A percentile compares a stretch with the other conserved stretches of the same genome.
These are phyloP conservation scores for Cardiosporidium cionae DNA, from an alignment of 169 alveolate species.

Conservation along the genomic window DNA sequence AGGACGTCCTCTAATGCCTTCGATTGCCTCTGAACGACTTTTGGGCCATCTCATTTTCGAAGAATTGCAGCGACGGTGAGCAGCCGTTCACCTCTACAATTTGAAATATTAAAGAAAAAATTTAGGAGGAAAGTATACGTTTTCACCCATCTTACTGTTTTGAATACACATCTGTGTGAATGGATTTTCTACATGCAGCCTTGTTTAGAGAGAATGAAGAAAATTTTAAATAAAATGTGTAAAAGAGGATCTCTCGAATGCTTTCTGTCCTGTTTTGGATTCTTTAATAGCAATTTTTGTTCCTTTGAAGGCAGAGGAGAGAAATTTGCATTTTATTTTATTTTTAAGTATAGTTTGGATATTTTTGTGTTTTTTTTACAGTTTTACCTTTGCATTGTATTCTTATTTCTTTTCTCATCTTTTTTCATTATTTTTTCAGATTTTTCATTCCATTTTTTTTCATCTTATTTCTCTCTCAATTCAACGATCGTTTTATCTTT, in stretches of 20 bases:
- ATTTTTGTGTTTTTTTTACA: neutral
- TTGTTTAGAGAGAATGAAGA: neutral
- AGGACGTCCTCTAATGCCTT: neutral
- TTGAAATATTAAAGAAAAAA: no score
- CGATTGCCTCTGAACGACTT: neutral
- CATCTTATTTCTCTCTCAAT: no score
- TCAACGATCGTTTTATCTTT: neutral
- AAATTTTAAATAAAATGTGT: neutral
- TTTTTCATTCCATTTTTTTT: no score
- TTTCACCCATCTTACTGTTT: no score
- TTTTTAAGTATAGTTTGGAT: neutral
- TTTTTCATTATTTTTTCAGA: neutral
- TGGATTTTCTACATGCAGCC: neutral
- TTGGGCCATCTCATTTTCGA: neutral
- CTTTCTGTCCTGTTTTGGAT: neutral
- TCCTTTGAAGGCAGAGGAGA: no score
- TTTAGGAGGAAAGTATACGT: no score
- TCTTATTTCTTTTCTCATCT: neutral
- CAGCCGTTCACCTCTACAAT: neutral
- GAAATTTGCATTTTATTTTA: no score
- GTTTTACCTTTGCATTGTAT: neutral
- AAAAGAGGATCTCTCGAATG: neutral
- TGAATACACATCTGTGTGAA: neutral
- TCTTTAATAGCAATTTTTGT: no score
- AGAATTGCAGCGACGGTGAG: neutral